phyloP scores from a whole-genome alignment of 352 stramenopile species.

The Globisporangium okanoganense region DNA sequence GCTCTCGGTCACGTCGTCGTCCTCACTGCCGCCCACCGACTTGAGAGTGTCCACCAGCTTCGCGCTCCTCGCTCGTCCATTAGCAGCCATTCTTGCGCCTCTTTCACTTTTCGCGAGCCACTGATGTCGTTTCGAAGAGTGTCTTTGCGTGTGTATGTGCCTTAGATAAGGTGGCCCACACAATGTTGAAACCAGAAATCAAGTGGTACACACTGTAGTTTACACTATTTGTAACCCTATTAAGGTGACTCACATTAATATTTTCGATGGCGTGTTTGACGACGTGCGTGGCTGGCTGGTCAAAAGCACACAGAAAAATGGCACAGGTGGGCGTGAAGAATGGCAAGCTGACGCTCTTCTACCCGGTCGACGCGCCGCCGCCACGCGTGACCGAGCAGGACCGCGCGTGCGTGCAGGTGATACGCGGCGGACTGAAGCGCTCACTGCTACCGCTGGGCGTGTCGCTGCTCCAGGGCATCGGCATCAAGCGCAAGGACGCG shows the following conservation, averaged over 20 bases:
- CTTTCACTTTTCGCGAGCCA: background rate
- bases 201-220: too few species aligned
- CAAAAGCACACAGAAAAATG: constrained; percentile 11
- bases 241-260: too few species aligned
- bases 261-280: background rate
- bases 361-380: constrained; percentile 13
- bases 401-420: constrained; percentile 25
- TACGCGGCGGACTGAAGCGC: constrained; percentile 38
- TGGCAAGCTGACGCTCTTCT: constrained; percentile 49
- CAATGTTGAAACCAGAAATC: too few species aligned
- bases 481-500: constrained; percentile 30
- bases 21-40: background rate
- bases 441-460: constrained; percentile 50
- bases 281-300: background rate
- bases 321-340: constrained; percentile 57
- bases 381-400: constrained; percentile 7
- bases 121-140: background rate
- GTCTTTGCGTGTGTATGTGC: too few species aligned
- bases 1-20: constrained; percentile 28
- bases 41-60: constrained; percentile 14
- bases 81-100: background rate
- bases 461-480: constrained; percentile 28
- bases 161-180: too few species aligned
- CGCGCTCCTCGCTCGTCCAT: background rate
- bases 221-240: too few species aligned